Base-by-base conservation (phyloP, 306 rosid species). In the Rubus parviflorus region DNA sequence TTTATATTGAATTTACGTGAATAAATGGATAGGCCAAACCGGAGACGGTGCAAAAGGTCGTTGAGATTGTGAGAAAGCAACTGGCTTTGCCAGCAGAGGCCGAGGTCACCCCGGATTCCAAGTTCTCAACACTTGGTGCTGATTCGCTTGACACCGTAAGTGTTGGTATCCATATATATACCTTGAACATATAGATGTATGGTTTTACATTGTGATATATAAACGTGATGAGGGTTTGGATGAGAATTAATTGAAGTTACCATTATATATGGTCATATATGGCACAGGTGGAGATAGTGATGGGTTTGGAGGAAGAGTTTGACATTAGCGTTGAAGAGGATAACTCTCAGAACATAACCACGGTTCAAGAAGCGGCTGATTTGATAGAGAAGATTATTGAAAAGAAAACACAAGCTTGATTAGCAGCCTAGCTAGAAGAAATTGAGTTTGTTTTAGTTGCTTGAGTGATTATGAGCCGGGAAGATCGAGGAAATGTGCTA, bases 311-410 rank as follows among this genome's bases (percentile, higher is more conserved):
- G 79, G 89, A 86, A 83, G 86, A 86, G 61, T 86, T 83, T 56
- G 82, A 70, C 73, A 86, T 86, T 12, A 80, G 20, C 37, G 86
- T 85, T 7, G 89, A 86, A 70, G 86, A 86, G 76, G 86, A 86
- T 3, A 77, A 46, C 78, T 80, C 85, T 37, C 79, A 82, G 80
- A 86, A 83, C 83, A 86, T 83, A 45, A 77, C 83, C 19, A 82
- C 86, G 4, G 81, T 86, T 17, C 84, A 86, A 80, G 86, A 86
- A 53, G 89, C 86, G 19, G 89, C 89, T 37, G 86, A 86, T 86
- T 49, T 86, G 82, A 83, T 86, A 15, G 83, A 86, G 73, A 74
- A 86, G 56, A 79, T 82, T 4, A 70, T 86, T 20, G 79, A 86
- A 25, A 71, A 67, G 73, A 77, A 80, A n/a, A 12, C 82, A 63